Conservation (phyloP, 2,329 filamentous ascomycete genomes). For the Knoxdaviesia capensis region DNA sequence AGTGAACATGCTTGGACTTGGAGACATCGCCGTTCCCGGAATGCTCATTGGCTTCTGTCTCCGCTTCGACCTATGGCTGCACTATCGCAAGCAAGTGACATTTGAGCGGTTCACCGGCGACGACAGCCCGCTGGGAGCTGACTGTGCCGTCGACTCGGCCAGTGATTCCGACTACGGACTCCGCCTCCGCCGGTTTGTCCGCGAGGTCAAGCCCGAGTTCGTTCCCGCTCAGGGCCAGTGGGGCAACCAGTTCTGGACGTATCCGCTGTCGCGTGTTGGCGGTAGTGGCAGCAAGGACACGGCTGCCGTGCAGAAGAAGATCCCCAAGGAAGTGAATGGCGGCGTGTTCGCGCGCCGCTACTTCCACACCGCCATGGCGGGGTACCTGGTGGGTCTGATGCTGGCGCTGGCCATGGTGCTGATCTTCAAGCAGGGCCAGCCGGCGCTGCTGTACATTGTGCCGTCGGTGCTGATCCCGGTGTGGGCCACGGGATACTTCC, state of each 20-base stretch:
- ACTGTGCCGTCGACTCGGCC: neutral
- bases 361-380: conserved; percentile 56
- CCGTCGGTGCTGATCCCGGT: conserved; percentile 59
- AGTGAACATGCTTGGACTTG: conserved; percentile 67
- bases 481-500: conserved; percentile 51
- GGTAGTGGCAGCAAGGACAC: neutral
- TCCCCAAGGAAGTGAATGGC: neutral
- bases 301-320: too few relatives aligned
- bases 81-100: conserved; percentile 51
- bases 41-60: conserved; percentile 77
- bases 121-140: too few relatives aligned
- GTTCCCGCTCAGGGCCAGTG: conserved; percentile 48
- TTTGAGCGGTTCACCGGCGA: conserved; percentile 9
- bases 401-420: conserved; percentile 59
- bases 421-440: conserved; percentile 64
- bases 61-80: conserved; percentile 75
- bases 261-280: conserved; percentile 4
- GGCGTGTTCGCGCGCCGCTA: conserved; percentile 65
- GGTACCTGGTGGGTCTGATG: conserved; percentile 63
- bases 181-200: conserved; percentile 13
- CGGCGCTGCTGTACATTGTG: conserved; percentile 80
- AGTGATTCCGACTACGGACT: conserved; percentile 8
- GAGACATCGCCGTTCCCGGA: conserved; percentile 85
- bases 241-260: conserved; percentile 70
- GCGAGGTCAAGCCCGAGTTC: conserved; percentile 30